Evolutionary conservation across 257 asterid genomes (phyloP).

Genomic region (Solanum sejunctum): DNA sequence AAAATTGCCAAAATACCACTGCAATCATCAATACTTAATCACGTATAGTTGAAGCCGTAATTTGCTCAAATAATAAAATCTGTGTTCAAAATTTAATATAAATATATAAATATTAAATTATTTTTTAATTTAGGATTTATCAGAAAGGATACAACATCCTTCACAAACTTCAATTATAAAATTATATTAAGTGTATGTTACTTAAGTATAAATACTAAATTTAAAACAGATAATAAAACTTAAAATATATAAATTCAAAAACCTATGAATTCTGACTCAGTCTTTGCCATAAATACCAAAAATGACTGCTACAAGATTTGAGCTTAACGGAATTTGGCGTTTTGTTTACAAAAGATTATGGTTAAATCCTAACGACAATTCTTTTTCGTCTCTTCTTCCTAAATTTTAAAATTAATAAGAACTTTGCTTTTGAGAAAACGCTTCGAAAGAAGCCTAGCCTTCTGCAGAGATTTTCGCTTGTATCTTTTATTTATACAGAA

Average conservation of each 20-base stretch:
- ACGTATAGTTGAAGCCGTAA: background rate
- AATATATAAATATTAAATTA: too few relatives aligned
- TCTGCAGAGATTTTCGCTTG: background rate
- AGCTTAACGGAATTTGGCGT: background rate
- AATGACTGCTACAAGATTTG: background rate
- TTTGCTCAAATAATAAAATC: too few relatives aligned
- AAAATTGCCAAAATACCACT: background rate
- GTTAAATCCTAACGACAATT: background rate
- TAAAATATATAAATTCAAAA: too few relatives aligned
- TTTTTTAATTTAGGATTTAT: too few relatives aligned
- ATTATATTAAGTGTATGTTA: too few relatives aligned
- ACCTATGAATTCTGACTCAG: too few relatives aligned
- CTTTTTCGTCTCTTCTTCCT: background rate
- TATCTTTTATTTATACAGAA: background rate
- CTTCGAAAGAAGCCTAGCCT: background rate
- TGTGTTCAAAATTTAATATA: too few relatives aligned
- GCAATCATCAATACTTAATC: background rate
- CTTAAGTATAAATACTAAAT: too few relatives aligned
- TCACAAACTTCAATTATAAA: too few relatives aligned
- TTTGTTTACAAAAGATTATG: background rate
- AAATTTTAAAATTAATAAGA: background rate
- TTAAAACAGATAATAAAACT: too few relatives aligned
- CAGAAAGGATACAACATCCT: too few relatives aligned
- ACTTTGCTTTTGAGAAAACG: background rate
- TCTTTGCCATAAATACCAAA: background rate